A percentile compares a stretch with the other conserved stretches of the same genome.
These are phyloP conservation scores for Tolypocladium amazonense DNA, from an alignment of 2,329 filamentous ascomycete species.

Conservation along the genomic window DNA sequence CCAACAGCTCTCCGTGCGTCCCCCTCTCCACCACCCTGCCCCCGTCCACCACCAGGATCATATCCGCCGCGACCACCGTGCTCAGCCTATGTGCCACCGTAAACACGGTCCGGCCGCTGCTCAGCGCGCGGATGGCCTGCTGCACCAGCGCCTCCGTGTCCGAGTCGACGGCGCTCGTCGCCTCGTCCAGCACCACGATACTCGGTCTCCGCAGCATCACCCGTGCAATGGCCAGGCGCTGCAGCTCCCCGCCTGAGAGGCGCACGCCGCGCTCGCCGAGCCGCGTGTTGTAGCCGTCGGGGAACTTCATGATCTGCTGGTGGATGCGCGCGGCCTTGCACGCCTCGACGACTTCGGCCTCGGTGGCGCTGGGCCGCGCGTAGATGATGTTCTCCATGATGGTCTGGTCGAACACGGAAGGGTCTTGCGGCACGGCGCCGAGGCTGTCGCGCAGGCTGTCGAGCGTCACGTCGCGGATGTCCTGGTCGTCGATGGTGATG, in stretches of 20 bases:
- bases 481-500: slow-evolving; percentile 47
- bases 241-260: slow-evolving; percentile 38
- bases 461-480: slow-evolving; percentile 47
- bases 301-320: slow-evolving; percentile 50
- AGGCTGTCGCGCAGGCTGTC: slow-evolving; percentile 46
- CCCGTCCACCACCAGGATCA: slow-evolving; percentile 42
- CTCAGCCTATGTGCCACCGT: slow-evolving; percentile 35
- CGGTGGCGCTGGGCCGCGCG: slow-evolving; percentile 47
- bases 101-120: slow-evolving; percentile 39
- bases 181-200: slow-evolving; percentile 33
- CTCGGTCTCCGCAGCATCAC: slow-evolving; percentile 16
- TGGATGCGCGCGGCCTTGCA: slow-evolving; percentile 54
- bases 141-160: slow-evolving; percentile 35
- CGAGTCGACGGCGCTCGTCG: slow-evolving; percentile 37
- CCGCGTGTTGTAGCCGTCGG: slow-evolving; percentile 35
- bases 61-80: slow-evolving; percentile 34
- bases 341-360: slow-evolving; percentile 48
- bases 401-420: slow-evolving; percentile 52
- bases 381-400: slow-evolving; percentile 57
- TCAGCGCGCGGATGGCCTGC: slow-evolving; percentile 31
- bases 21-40: slow-evolving; percentile 43
- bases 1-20: slow-evolving; percentile 36
- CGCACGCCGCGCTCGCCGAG: slow-evolving; percentile 38
- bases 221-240: slow-evolving; percentile 36
- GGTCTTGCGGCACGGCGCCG: slow-evolving; percentile 55